Conservation (phyloP, 306 rosid genomes). For the Trifolium dubium region DNA sequence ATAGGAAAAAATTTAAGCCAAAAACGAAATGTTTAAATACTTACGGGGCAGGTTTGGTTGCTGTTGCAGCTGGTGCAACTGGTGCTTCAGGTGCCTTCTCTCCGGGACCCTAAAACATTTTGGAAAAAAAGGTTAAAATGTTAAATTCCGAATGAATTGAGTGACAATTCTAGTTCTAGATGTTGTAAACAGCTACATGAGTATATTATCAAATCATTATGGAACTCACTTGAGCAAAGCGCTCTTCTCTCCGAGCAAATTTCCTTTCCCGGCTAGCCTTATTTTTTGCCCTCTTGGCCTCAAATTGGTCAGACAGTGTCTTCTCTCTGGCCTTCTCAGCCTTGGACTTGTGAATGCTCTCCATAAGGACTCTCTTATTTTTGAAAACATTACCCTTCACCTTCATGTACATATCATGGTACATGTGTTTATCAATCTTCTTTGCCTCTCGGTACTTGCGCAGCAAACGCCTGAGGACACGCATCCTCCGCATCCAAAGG, state of each 20-base stretch:
- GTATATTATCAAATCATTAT: neutral
- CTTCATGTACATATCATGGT: conserved; percentile 98
- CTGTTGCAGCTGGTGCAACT: neutral
- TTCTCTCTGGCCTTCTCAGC: conserved; percentile 98
- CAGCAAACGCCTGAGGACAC: conserved; percentile 88
- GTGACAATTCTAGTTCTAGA: neutral
- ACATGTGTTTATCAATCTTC: conserved; percentile 96
- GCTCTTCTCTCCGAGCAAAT: conserved; percentile 82
- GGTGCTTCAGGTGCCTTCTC: neutral
- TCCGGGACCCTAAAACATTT: neutral
- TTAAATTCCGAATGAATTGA: neutral
- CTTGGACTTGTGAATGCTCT: conserved; percentile 96
- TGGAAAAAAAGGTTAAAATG: neutral
- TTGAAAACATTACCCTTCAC: conserved; percentile 97
- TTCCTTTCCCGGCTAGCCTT: conserved; percentile 94
- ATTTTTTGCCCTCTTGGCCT: conserved; percentile 92
- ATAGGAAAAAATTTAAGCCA: neutral
- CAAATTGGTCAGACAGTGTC: conserved; percentile 91
- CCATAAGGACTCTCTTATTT: conserved; percentile 95
- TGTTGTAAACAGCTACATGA: neutral
- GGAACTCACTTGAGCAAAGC: conserved; percentile 73
- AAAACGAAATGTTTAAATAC: neutral
- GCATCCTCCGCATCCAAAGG: conserved; percentile 98
- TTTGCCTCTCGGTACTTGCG: conserved; percentile 91
- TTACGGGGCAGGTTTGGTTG: conserved; percentile 9